A percentile compares a stretch with the other conserved stretches of the same genome.
phyloP scores from a whole-genome alignment of 1,284 basidiomycete genomes.

The Quambalaria eucalypti region DNA sequence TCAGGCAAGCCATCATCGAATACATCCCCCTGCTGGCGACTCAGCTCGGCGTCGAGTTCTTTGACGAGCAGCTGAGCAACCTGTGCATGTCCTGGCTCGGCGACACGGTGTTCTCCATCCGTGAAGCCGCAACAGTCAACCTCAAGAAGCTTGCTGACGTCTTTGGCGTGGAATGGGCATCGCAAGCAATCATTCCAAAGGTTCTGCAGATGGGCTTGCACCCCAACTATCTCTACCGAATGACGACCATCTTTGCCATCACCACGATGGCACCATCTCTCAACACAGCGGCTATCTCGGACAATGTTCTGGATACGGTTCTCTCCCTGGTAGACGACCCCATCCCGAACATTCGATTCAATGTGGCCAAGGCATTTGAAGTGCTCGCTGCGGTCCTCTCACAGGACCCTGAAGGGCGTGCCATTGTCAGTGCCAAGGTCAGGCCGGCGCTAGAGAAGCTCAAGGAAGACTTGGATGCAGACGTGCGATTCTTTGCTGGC shows the following conservation, averaged over 20 bases:
- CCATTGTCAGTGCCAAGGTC: conserved; percentile 65
- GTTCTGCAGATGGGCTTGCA: conserved; percentile 95
- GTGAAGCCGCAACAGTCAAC: conserved; percentile 93
- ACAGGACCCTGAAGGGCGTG: conserved; percentile 61
- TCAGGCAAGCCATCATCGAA: conserved; percentile 98
- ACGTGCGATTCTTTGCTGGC: conserved; percentile 68
- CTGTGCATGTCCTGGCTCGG: conserved; percentile 99
- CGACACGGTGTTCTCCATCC: conserved; percentile 95
- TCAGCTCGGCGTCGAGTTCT: conserved; percentile 91
- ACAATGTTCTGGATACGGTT: conserved; percentile 77
- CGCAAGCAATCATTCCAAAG: conserved; percentile 87
- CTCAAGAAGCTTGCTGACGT: conserved; percentile 95
- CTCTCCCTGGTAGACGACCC: conserved; percentile 77
- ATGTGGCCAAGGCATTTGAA: conserved; percentile 74
- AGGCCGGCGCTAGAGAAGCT: conserved; percentile 75
- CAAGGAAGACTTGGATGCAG: conserved; percentile 83
- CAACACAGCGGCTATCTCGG: conserved; percentile 70
- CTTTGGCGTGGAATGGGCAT: conserved; percentile 97
- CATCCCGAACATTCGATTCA: conserved; percentile 99
- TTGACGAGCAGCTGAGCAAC: conserved; percentile 91
- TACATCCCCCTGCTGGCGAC: conserved; percentile 93
- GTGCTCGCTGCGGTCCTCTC: conserved; percentile 69
- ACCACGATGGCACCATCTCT: conserved; percentile 95
- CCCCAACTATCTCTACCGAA: conserved; percentile 93
- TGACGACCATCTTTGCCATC: conserved; percentile 99